phyloP scores from a whole-genome alignment of 2,329 filamentous ascomycete species.

The Blumeria hordei region DNA sequence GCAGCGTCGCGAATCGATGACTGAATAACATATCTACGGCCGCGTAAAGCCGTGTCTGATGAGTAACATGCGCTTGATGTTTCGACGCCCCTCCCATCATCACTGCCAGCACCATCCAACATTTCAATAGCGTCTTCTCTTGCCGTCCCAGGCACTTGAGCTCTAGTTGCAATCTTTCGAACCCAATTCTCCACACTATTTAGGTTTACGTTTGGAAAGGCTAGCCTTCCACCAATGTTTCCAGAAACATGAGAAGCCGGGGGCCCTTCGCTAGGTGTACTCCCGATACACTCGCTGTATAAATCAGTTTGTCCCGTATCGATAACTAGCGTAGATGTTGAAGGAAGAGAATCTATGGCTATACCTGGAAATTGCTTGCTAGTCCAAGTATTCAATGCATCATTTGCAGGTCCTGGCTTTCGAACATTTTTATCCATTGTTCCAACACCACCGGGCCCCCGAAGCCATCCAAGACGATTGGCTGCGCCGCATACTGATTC shows the following conservation, averaged over 20 bases:
- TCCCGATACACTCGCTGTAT: constrained; percentile 14
- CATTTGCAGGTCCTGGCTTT: constrained; percentile 58
- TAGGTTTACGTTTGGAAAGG: constrained; percentile 35
- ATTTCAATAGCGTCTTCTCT: constrained; percentile 34
- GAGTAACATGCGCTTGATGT: too few relatives aligned
- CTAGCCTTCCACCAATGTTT: constrained; percentile 15
- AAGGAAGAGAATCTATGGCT: constrained; percentile 41
- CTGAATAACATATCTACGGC: too few relatives aligned
- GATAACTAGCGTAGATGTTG: constrained; percentile 38
- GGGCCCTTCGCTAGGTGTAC: constrained; percentile 20
- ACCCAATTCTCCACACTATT: constrained; percentile 70
- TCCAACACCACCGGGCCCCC: constrained; percentile 70
- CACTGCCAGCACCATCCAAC: constrained; percentile 32
- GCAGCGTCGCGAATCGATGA: too few relatives aligned
- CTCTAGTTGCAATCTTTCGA: constrained; percentile 50
- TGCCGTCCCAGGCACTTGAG: constrained; percentile 22
- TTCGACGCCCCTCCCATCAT: constrained; percentile 22
- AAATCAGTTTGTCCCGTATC: constrained; percentile 34
- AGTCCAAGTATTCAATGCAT: constrained; percentile 65
- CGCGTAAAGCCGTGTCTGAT: too few relatives aligned
- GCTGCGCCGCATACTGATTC: constrained; percentile 16
- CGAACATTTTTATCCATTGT: constrained; percentile 49
- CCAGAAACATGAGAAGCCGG: background rate
- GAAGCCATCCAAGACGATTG: constrained; percentile 36
- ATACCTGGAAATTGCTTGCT: constrained; percentile 63